Evolutionary conservation across 2,329 filamentous ascomycete species (phyloP).

Genomic region (Xylariaceae sp.): DNA sequence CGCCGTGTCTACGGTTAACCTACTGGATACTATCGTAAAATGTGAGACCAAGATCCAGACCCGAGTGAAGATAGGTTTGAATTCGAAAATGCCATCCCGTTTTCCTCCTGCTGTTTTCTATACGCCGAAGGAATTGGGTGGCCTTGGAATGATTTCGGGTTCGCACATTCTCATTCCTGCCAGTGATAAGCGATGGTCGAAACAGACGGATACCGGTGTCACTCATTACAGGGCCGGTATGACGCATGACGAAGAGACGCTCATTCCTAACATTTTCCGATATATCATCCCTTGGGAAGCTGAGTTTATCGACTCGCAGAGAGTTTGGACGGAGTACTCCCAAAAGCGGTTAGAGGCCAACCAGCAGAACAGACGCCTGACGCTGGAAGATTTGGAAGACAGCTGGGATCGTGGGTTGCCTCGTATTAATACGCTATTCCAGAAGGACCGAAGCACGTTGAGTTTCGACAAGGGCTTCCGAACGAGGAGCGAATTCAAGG

Average conservation of each 20-base stretch:
- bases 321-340: constrained; percentile 98
- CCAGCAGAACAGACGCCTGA: constrained; percentile 92
- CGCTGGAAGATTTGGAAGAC: constrained; percentile 94
- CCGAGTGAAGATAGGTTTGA: constrained; percentile 95
- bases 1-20: constrained; percentile 89
- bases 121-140: constrained; percentile 95
- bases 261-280: constrained; percentile 98
- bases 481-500: constrained; percentile 93
- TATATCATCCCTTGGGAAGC: constrained; percentile 99
- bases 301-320: constrained; percentile 97
- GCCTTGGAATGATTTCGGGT: constrained; percentile 97
- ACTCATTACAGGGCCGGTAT: constrained; percentile 97
- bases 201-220: constrained; percentile 95
- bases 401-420: constrained; percentile 98
- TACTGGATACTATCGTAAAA: constrained; percentile 97
- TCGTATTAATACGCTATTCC: constrained; percentile 97
- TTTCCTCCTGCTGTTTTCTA: constrained; percentile 99
- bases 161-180: constrained; percentile 97
- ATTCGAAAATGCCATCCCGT: constrained; percentile 98
- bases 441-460: constrained; percentile 94
- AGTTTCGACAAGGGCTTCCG: constrained; percentile 99
- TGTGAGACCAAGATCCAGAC: constrained; percentile 99
- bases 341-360: constrained; percentile 97
- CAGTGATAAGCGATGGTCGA: constrained; percentile 97
- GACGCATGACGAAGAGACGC: constrained; percentile 95